A percentile compares a stretch with the other conserved stretches of the same genome.
These are phyloP conservation scores for Magnusiomyces tetraspermus DNA, from an alignment of 1,139 yeast species.

Conservation along the genomic window DNA sequence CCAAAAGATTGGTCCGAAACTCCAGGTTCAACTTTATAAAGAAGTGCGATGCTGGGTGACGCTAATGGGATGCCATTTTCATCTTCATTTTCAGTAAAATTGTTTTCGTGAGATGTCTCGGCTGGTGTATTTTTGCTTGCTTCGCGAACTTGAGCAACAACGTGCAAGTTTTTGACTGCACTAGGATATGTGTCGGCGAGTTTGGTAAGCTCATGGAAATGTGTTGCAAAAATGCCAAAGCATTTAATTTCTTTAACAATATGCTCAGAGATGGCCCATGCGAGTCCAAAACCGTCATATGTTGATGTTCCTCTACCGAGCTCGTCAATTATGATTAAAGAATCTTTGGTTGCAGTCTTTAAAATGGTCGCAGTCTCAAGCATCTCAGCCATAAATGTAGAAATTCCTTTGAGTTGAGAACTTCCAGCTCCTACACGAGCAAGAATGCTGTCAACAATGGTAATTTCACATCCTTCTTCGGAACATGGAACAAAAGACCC, in stretches of 20 bases:
- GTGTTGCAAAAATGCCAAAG: constrained; percentile 89
- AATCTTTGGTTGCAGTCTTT: constrained; percentile 73
- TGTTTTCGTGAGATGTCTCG: constrained; percentile 25
- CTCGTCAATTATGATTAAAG: constrained; percentile 87
- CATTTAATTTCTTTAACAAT: constrained; percentile 62
- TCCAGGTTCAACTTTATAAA: constrained; percentile 89
- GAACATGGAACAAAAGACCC: constrained; percentile 85
- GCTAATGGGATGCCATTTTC: not conserved
- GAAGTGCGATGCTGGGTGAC: constrained; percentile 56
- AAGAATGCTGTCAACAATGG: constrained; percentile 80
- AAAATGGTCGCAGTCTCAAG: constrained; percentile 87
- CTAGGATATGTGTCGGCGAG: constrained; percentile 48
- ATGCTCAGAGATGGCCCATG: constrained; percentile 91
- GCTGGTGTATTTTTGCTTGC: constrained; percentile 22
- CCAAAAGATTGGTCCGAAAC: constrained; percentile 93
- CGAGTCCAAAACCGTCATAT: constrained; percentile 94
- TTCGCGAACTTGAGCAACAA: constrained; percentile 78
- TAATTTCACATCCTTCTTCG: constrained; percentile 49
- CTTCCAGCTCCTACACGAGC: constrained; percentile 99
- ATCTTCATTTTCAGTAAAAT: constrained; percentile 11
- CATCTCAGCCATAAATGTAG: constrained; percentile 98
- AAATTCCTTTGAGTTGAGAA: constrained; percentile 90
- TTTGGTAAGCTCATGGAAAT: constrained; percentile 88
- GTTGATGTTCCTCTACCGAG: constrained; percentile 95
- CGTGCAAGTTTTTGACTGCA: constrained; percentile 76